These are phyloP conservation scores for Trapa bicornis DNA, from an alignment of 345 rosid genomes.

Conservation along the genomic window DNA sequence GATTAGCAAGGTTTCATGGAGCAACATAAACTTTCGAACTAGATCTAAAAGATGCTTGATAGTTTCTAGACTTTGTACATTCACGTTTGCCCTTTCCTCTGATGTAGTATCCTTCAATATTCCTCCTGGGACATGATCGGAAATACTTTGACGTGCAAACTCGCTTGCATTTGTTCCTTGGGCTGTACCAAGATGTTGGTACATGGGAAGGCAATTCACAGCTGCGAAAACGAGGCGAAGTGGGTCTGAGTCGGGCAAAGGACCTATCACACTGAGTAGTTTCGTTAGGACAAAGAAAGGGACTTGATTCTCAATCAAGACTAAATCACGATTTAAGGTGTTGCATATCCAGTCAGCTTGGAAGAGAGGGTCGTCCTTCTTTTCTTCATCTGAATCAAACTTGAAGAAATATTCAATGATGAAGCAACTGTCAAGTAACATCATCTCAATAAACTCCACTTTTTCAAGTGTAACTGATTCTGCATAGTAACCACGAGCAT, in stretches of 20 bases:
- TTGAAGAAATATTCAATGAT: slow-evolving; percentile 10
- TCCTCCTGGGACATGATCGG: too few relatives aligned
- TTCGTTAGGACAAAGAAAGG: slow-evolving; percentile 17
- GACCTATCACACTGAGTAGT: background rate
- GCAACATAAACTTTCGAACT: background rate
- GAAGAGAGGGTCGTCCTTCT: slow-evolving; percentile 1
- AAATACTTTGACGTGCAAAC: too few relatives aligned
- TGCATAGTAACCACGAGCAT: slow-evolving; percentile 16
- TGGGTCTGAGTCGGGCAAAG: background rate
- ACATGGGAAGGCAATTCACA: background rate
- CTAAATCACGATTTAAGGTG: background rate
- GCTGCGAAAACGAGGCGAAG: background rate
- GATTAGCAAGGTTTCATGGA: too few relatives aligned
- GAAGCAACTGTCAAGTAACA: slow-evolving; percentile 22
- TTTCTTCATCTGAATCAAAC: background rate
- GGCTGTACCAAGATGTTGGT: too few relatives aligned
- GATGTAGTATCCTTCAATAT: too few relatives aligned
- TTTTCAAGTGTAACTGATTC: background rate
- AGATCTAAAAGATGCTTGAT: slow-evolving; percentile 10
- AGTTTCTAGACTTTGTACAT: background rate
- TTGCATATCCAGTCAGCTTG: background rate
- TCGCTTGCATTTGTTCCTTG: too few relatives aligned
- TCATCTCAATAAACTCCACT: slow-evolving; percentile 16
- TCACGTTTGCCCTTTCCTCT: background rate
- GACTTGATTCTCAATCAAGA: slow-evolving; percentile 10